phyloP scores from a whole-genome alignment of 805 yeast species.

The Torulaspora maleeae region DNA sequence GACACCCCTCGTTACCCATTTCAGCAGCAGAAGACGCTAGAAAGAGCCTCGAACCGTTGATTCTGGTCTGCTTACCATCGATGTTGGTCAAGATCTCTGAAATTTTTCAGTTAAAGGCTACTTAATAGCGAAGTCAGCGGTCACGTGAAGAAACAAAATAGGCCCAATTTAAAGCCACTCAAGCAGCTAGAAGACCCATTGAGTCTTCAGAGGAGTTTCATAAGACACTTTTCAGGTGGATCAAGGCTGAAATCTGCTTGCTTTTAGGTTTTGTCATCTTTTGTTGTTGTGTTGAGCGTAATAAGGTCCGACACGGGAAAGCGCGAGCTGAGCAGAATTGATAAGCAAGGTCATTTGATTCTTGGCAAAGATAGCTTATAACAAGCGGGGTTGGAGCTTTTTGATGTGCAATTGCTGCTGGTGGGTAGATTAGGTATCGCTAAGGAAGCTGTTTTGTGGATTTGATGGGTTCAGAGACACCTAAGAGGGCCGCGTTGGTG shows the following conservation, averaged over 20 bases:
- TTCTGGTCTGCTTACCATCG: background rate
- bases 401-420: background rate
- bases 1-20: slow-evolving; percentile 13
- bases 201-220: background rate
- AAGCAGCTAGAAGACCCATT: background rate
- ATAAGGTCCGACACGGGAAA: background rate
- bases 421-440: background rate
- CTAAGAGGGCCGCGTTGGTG: slow-evolving; percentile 19
- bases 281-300: background rate
- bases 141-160: background rate
- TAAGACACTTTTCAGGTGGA: background rate
- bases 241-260: background rate
- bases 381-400: no score
- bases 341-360: background rate
- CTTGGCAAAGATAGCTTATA: no score
- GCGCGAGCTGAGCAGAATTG: background rate
- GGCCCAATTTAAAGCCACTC: background rate
- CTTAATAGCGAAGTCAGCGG: background rate
- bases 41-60: background rate
- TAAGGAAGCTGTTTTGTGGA: background rate
- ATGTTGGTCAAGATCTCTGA: background rate
- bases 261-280: background rate
- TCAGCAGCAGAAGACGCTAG: background rate
- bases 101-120: slow-evolving; percentile 1
- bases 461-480: slow-evolving; percentile 7